phyloP scores from a whole-genome alignment of 225 moss, liverwort and hornwort species.

The Physcomitrium patens region DNA sequence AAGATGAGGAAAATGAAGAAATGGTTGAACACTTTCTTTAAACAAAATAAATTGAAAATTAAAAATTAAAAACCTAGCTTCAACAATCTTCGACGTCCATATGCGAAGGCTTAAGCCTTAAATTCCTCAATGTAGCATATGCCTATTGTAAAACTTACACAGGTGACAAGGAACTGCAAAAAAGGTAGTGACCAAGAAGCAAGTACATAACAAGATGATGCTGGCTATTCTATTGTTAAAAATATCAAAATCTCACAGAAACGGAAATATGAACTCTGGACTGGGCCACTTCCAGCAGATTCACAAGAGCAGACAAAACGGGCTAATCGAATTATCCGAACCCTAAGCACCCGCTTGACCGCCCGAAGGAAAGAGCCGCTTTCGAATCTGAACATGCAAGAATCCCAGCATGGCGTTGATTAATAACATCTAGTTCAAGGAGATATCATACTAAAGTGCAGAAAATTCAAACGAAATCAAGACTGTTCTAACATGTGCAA shows the following conservation, averaged over 20 bases:
- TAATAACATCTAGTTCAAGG: background rate
- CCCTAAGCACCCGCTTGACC: conserved; percentile 62
- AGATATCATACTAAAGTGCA: background rate
- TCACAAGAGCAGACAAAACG: conserved; percentile 3
- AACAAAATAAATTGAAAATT: no score
- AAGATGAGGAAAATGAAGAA: no score
- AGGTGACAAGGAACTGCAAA: conserved; percentile 16
- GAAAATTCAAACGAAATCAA: background rate
- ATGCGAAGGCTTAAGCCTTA: background rate
- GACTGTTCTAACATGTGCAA: background rate
- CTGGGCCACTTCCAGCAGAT: conserved; percentile 6
- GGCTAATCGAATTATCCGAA: background rate
- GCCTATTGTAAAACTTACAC: conserved; percentile 13
- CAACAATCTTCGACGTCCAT: no score
- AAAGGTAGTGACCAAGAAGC: conserved; percentile 24
- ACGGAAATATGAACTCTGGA: conserved; percentile 26
- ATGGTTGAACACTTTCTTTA: no score
- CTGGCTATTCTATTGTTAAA: conserved; percentile 33
- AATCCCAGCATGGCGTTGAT: conserved; percentile 16
- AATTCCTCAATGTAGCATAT: conserved; percentile 8
- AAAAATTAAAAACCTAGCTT: no score
- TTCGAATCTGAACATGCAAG: conserved; percentile 57
- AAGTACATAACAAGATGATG: conserved; percentile 28
- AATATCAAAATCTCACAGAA: conserved; percentile 29
- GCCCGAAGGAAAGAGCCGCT: conserved; percentile 66